Evolutionary conservation across 108 stramenopile species (phyloP), one percentile per base, ranked within the genome.

Genomic region (Pseudonitzschia pungens): DNA sequence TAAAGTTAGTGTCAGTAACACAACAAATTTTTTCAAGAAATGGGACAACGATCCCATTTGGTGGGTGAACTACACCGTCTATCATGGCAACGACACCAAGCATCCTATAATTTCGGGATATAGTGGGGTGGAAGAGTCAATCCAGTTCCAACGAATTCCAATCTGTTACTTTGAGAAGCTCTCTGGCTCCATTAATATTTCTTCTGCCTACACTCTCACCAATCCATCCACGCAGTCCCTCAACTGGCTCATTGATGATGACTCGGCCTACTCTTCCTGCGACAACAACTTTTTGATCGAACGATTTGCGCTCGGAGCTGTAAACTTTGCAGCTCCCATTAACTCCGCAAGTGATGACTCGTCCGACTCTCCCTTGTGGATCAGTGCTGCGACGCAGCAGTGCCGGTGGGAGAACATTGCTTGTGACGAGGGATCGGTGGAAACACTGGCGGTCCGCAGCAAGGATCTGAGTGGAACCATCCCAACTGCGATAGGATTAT

Each of bases 241-340:
- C 20, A 15, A 33, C 11, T 62, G 60, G 60, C 32, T 62, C 20
- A 16, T 40, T 18, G 31, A 62, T 33, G 60, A 62, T 20, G 29
- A 15, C 36, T 21, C 26, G 14, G 29, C 36, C 6, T 21, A 5
- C 6, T 36, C 36, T 6, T 5, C 5, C 2, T 62, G 60, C 60
- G 33, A 36, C 20, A 20, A 62, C 31, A 33, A 7, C 18, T 62
- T 62, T 33, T 40, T 62, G 18, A 8, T 62, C 31, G 60, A 62
- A 20, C 32, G 36, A 40, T 62, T 40, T 40, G 60, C 60, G 8
- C 36, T 62, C 4, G 33, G 18, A 1, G 32, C 36, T 18, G 15
- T 62, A 20, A 62, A 62, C 16, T 62, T 62, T 62, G 60, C 60
- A 3, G 60, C 60, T 16, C 60, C 60, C 11, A 62, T 62, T 11